Conservation (phyloP, 2,329 filamentous ascomycete genomes). For the Alternaria triticimaculans region DNA sequence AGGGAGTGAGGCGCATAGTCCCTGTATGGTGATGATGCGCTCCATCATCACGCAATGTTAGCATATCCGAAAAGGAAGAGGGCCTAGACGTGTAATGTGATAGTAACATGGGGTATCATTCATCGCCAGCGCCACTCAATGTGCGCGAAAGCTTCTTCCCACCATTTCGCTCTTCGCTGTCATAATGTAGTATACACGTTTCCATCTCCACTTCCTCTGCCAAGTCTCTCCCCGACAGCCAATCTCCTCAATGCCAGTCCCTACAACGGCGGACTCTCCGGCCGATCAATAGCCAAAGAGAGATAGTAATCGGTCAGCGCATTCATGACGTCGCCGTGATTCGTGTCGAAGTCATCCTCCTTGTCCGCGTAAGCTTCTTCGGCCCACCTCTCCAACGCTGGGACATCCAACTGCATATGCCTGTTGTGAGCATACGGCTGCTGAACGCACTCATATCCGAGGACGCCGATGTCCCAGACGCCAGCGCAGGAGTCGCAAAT, state of each 20-base stretch:
- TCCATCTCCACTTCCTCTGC: not conserved
- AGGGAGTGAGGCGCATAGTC: not conserved
- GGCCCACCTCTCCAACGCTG: slow-evolving; percentile 18
- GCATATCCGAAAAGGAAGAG: fast-evolving
- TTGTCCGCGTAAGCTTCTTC: slow-evolving; percentile 15
- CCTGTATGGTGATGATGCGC: not conserved
- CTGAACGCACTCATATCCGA: slow-evolving; percentile 48
- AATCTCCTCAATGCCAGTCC: not conserved
- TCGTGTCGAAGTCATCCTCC: slow-evolving; percentile 18
- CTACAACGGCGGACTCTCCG: slow-evolving; percentile 30
- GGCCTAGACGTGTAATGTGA: not conserved
- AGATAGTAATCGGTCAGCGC: slow-evolving; percentile 45
- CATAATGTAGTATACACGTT: not conserved
- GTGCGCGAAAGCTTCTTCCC: not conserved
- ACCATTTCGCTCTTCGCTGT: not conserved
- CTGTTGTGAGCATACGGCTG: slow-evolving; percentile 12
- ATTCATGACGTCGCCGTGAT: slow-evolving; percentile 45
- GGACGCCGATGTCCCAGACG: slow-evolving; percentile 46
- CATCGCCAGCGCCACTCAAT: not conserved
- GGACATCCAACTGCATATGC: slow-evolving; percentile 12
- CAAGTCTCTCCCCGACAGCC: not conserved
- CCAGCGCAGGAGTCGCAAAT: slow-evolving; percentile 41
- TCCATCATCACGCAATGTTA: not conserved
- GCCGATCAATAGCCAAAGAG: slow-evolving; percentile 31
- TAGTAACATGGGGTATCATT: not conserved